Evolutionary conservation across 208 protist species (phyloP).

Genomic region (Wallacemonas sp.): DNA sequence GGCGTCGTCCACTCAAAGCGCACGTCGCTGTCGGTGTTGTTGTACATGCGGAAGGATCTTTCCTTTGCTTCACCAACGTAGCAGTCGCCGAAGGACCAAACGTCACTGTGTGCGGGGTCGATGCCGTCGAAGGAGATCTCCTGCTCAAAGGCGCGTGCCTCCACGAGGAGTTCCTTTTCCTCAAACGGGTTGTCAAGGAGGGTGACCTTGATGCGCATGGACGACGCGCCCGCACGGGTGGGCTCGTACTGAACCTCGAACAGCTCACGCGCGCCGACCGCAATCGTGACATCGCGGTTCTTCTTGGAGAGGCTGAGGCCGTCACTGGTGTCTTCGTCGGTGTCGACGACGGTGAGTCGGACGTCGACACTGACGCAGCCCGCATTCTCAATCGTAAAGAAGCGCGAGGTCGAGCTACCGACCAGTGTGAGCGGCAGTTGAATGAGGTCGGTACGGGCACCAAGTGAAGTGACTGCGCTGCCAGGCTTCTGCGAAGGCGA

Average conservation of each 20-base stretch:
- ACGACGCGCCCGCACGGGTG: conserved; percentile 33
- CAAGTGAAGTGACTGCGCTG: neutral
- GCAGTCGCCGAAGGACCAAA: conserved; percentile 87
- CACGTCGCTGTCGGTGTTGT: conserved; percentile 65
- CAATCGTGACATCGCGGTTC: conserved; percentile 64
- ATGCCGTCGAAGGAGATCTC: conserved; percentile 91
- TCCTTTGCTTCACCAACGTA: conserved; percentile 60
- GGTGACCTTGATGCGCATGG: conserved; percentile 62
- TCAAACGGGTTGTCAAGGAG: conserved; percentile 95
- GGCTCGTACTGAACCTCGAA: conserved; percentile 69
- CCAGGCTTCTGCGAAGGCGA: neutral
- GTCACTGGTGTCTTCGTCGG: conserved; percentile 19
- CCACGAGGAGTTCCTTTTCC: conserved; percentile 75
- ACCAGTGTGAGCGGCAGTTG: conserved; percentile 82
- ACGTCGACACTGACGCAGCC: conserved; percentile 85
- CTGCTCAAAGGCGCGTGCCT: conserved; percentile 82
- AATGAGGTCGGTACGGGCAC: conserved; percentile 46
- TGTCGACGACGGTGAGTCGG: conserved; percentile 44
- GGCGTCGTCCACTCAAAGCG: conserved; percentile 80
- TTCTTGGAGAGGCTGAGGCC: conserved; percentile 27
- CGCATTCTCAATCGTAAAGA: conserved; percentile 84
- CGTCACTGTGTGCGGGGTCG: conserved; percentile 70
- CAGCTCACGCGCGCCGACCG: conserved; percentile 41
- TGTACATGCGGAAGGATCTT: conserved; percentile 78
- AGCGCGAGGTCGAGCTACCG: conserved; percentile 35